Evolutionary conservation across 169 alveolate species (phyloP).

Genomic region (Theileria parva): DNA sequence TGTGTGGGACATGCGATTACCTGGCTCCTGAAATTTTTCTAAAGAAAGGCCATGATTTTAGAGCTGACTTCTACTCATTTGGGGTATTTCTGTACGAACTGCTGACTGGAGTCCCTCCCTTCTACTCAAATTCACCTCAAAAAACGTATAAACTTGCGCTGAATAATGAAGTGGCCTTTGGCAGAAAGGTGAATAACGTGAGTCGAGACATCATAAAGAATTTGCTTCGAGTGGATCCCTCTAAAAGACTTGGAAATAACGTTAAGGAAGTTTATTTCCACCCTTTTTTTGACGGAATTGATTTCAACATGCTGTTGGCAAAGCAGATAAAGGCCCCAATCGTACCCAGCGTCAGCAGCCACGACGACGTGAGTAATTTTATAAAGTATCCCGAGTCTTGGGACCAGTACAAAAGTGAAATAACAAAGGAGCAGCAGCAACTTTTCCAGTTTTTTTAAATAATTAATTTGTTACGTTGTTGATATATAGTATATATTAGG

Average conservation of each 20-base stretch:
- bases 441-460: constrained; percentile 5
- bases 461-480: background rate
- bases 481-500: too few relatives aligned
- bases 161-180: constrained; percentile 65
- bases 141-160: constrained; percentile 74
- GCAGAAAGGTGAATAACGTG: constrained; percentile 51
- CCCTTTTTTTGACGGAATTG: constrained; percentile 77
- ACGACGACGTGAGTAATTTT: constrained; percentile 68
- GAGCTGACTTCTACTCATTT: constrained; percentile 86
- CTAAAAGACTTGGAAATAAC: constrained; percentile 77
- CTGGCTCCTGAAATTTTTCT: constrained; percentile 85
- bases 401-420: constrained; percentile 7
- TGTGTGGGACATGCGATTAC: constrained; percentile 86
- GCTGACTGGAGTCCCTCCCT: constrained; percentile 86
- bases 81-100: constrained; percentile 83
- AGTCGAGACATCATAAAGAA: constrained; percentile 77
- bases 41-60: constrained; percentile 79
- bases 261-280: constrained; percentile 79
- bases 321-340: constrained; percentile 76
- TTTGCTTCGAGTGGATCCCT: constrained; percentile 82
- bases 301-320: constrained; percentile 74
- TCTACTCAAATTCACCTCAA: constrained; percentile 66
- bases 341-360: constrained; percentile 69
- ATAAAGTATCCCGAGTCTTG: constrained; percentile 62
- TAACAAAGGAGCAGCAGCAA: constrained; percentile 18